phyloP scores from a whole-genome alignment of 257 asterid genomes.

The Ilex asprella region DNA sequence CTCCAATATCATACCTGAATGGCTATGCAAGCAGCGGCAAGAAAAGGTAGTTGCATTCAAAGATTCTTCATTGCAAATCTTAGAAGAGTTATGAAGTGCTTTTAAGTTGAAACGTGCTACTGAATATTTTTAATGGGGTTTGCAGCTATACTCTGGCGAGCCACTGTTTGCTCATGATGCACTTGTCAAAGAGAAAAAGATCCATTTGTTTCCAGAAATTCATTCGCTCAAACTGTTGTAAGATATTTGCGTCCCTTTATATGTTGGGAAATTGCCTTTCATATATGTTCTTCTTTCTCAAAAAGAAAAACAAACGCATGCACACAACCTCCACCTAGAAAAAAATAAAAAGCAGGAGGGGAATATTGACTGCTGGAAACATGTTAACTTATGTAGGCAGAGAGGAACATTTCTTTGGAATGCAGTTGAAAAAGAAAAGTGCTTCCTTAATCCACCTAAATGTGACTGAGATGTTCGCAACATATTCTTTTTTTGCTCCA shows the following conservation, averaged over 20 bases:
- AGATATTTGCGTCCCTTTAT: constrained; percentile 21
- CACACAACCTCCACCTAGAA: too few relatives aligned
- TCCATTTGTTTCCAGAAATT: constrained; percentile 57
- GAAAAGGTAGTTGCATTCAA: constrained; percentile 39
- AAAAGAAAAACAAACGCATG: too few relatives aligned
- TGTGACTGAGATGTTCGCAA: not conserved
- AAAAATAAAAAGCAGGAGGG: too few relatives aligned
- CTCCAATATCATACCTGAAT: constrained; percentile 79
- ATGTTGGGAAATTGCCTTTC: not conserved
- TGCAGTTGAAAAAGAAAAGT: too few relatives aligned
- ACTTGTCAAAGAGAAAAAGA: constrained; percentile 59
- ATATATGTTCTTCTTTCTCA: not conserved
- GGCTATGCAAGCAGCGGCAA: constrained; percentile 61
- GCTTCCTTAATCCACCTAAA: too few relatives aligned
- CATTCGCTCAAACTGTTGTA: constrained; percentile 69
- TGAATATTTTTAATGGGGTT: constrained; percentile 3
- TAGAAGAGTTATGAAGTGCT: not conserved
- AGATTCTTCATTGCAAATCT: not conserved
- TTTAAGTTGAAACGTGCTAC: constrained; percentile 1
- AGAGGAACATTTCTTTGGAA: too few relatives aligned
- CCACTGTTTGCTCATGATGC: constrained; percentile 58
- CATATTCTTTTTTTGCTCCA: not conserved
- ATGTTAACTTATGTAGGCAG: too few relatives aligned
- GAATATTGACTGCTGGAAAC: too few relatives aligned
- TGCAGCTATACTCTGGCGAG: constrained; percentile 69